Evolutionary conservation across 139 green algal species (phyloP).

Genomic region (Diplosphaera chodatii): DNA sequence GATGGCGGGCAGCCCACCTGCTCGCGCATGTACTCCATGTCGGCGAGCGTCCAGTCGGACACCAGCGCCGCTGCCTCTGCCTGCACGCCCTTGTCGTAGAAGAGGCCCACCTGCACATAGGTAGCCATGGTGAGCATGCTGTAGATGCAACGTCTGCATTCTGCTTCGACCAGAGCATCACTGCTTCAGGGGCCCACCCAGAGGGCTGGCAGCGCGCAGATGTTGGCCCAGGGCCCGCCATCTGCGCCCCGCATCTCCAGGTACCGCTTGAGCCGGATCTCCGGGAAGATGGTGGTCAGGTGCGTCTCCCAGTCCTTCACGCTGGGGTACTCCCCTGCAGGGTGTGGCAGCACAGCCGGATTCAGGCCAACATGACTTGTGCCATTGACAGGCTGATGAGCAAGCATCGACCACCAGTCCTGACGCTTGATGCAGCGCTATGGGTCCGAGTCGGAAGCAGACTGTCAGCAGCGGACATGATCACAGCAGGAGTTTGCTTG

Average conservation of each 20-base stretch:
- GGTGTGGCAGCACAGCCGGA: no score
- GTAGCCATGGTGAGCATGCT: no score
- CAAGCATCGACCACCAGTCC: no score
- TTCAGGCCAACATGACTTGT: no score
- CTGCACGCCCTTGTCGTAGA: conserved; percentile 76
- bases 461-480: no score
- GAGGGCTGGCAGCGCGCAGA: conserved; percentile 89
- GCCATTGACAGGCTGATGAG: no score
- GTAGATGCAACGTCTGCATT: no score
- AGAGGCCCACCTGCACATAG: conserved; percentile 47
- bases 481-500: no score
- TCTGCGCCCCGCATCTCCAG: conserved; percentile 98
- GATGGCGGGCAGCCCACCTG: conserved; percentile 37
- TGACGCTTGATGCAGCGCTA: no score
- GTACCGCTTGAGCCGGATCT: conserved; percentile 92
- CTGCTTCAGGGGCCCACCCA: conserved; percentile 50
- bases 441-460: no score
- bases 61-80: conserved; percentile 62
- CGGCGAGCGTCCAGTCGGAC: conserved; percentile 72
- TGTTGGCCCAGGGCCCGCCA: conserved; percentile 80
- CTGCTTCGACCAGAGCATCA: background rate
- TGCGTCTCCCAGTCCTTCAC: conserved; percentile 94
- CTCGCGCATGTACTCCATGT: conserved; percentile 66
- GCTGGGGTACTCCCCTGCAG: conserved; percentile 71
- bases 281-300: conserved; percentile 95